Evolutionary conservation across 1,284 basidiomycete species (phyloP), one percentile per base, ranked within the genome.

Genomic region (Malassezia psittaci): DNA sequence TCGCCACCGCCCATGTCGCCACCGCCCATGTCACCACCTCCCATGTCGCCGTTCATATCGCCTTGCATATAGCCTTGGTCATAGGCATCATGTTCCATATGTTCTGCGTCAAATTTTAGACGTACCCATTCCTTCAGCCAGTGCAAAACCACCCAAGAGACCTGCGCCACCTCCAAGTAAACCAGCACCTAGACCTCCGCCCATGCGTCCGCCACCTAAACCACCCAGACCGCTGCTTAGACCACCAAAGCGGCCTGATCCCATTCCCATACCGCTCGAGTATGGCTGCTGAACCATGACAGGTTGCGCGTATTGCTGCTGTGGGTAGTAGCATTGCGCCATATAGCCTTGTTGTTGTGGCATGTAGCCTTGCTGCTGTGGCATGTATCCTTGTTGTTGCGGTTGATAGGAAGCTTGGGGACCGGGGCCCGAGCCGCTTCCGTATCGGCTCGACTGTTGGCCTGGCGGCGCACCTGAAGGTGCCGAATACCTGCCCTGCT

Each of bases 1-100:
- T 68, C 65, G 24, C 59, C 63, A 45, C 59, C 59, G 21, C 38
- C 53, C 29, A 47, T 35, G 41, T 41, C 43, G 40, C 40, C 48
- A 19, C 49, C 57, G 36, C 61, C 54, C 12, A 36, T 51, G 46
- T 57, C 45, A 39, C 56, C 61, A 32, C 60, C 60, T 12, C 40
- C 47, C 18, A 38, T 46, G 32, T 46, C 46, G 37, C 51, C 60
- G 24, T 60, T 50, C 41, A 54, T 48, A 33, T 60, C 35, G 16
- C 59, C 70, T 48, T 73, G 62, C 43, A 68, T 54, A 46, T 70
- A 70, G 24, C 70, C 70, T 24, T 73, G 64, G 43, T 64, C 52
- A 46, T 73, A 73, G 5, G 67, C 55, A 24, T 73, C 54, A 39
- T 69, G 51, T 57, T 68, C 58, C 52, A 54, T 60, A 54, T 72